Conservation (phyloP, 208 protist species). For the Wallacemonas sp. region DNA sequence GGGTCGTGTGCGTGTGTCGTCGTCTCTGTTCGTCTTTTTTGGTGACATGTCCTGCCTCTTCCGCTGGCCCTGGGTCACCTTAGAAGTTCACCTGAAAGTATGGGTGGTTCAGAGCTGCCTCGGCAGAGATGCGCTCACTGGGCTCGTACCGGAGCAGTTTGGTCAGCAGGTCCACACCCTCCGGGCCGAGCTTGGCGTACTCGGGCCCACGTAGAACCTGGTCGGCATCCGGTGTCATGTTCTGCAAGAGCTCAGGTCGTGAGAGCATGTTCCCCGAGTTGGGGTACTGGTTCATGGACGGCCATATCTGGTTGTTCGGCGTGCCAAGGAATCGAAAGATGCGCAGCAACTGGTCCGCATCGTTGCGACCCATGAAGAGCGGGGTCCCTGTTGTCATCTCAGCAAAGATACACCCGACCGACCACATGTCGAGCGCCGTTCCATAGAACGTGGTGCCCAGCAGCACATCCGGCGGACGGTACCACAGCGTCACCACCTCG, state of each 20-base stretch:
- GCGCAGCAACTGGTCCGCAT: constrained; percentile 94
- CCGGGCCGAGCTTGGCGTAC: constrained; percentile 62
- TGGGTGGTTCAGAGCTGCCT: constrained; percentile 80
- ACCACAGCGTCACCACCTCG: constrained; percentile 95
- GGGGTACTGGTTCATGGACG: constrained; percentile 78
- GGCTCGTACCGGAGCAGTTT: constrained; percentile 78
- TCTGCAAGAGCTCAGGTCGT: constrained; percentile 64
- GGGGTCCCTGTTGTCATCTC: constrained; percentile 92
- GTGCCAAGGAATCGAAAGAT: constrained; percentile 96
- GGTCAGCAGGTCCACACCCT: constrained; percentile 64
- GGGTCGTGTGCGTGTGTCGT: too few species aligned
- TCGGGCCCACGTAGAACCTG: constrained; percentile 40
- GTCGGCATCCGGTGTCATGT: constrained; percentile 45
- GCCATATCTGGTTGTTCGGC: constrained; percentile 93
- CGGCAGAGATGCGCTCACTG: constrained; percentile 63
- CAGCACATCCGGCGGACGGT: constrained; percentile 93
- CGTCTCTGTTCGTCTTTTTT: constrained; percentile 1
- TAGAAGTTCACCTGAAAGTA: constrained; percentile 77
- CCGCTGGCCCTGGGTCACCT: neutral
- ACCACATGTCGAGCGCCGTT: constrained; percentile 91
- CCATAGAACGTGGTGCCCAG: constrained; percentile 88
- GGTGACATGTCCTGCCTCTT: neutral
- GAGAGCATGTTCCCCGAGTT: constrained; percentile 81
- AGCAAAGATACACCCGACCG: constrained; percentile 93
- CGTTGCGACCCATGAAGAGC: constrained; percentile 96